Evolutionary conservation across 176 grass and related monocot species (phyloP).

Genomic region (Bonia amplexicaulis): DNA sequence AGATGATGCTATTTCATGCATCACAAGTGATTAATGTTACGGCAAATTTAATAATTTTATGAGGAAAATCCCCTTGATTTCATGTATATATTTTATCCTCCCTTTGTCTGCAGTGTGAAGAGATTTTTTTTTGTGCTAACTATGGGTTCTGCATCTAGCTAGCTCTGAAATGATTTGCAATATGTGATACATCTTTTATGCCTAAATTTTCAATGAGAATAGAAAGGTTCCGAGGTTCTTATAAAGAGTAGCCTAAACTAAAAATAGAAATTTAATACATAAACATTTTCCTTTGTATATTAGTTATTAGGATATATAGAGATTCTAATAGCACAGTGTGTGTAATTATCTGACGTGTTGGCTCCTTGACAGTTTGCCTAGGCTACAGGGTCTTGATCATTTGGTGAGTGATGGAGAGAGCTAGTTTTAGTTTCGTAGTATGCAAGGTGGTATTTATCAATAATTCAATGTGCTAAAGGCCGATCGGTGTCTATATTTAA

Average conservation of each 20-base stretch:
- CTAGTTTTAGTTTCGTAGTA: background rate
- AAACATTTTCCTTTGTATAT: too few relatives aligned
- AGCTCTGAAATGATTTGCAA: background rate
- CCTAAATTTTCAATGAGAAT: background rate
- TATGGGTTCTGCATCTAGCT: background rate
- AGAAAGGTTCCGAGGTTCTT: background rate
- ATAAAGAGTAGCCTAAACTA: background rate
- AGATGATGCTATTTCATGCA: background rate
- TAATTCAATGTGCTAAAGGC: background rate
- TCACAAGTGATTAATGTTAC: background rate
- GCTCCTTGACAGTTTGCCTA: background rate
- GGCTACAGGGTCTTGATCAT: background rate
- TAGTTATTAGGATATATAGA: background rate
- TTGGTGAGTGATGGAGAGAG: background rate
- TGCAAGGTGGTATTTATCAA: background rate
- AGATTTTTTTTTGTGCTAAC: background rate
- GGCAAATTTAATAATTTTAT: background rate
- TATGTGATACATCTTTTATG: background rate
- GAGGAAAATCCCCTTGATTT: background rate
- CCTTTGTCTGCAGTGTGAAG: background rate
- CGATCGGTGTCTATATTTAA: background rate
- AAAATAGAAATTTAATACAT: background rate
- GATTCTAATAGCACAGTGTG: background rate
- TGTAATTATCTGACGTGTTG: background rate
- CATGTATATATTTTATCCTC: background rate